A percentile compares a stretch with the other conserved stretches of the same genome.
Conservation (phyloP, 441 rosid species). For the Adansonia grandidieri region DNA sequence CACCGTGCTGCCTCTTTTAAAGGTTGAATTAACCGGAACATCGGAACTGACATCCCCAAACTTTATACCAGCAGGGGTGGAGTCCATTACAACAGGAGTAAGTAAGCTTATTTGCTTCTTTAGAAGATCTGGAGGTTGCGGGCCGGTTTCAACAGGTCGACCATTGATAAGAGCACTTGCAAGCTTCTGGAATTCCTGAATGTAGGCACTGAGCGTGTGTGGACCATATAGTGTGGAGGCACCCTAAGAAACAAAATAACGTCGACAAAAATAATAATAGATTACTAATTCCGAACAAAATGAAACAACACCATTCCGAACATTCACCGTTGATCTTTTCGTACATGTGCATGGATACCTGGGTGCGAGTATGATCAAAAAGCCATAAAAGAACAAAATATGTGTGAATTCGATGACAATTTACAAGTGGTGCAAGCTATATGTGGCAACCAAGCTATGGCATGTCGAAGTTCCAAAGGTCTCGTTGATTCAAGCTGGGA, state of each 20-base stretch:
- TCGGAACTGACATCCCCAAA: constrained; percentile 79
- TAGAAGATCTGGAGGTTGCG: constrained; percentile 78
- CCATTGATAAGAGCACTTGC: constrained; percentile 60
- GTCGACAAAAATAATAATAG: not conserved
- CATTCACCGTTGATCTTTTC: not conserved
- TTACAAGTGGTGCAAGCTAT: not conserved
- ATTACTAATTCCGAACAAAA: not conserved
- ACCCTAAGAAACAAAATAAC: constrained; percentile 53
- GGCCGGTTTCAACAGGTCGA: constrained; percentile 58
- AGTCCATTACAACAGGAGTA: constrained; percentile 76
- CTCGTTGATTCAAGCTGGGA: not conserved
- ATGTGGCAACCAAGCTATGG: not conserved
- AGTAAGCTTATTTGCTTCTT: constrained; percentile 77
- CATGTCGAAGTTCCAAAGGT: not conserved
- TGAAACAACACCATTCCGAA: not conserved
- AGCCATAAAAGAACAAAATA: not conserved
- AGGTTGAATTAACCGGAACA: constrained; percentile 70
- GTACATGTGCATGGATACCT: not conserved
- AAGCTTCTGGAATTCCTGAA: constrained; percentile 87
- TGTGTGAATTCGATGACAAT: not conserved
- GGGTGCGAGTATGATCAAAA: constrained; percentile 1
- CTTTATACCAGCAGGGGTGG: constrained; percentile 59
- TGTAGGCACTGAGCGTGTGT: constrained; percentile 82
- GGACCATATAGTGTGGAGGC: constrained; percentile 92
- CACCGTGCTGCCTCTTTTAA: constrained; percentile 64